A percentile compares a stretch with the other conserved stretches of the same genome.
Evolutionary conservation across 2,329 filamentous ascomycete genomes (phyloP).

Genomic region (Hypoxylon sp.): DNA sequence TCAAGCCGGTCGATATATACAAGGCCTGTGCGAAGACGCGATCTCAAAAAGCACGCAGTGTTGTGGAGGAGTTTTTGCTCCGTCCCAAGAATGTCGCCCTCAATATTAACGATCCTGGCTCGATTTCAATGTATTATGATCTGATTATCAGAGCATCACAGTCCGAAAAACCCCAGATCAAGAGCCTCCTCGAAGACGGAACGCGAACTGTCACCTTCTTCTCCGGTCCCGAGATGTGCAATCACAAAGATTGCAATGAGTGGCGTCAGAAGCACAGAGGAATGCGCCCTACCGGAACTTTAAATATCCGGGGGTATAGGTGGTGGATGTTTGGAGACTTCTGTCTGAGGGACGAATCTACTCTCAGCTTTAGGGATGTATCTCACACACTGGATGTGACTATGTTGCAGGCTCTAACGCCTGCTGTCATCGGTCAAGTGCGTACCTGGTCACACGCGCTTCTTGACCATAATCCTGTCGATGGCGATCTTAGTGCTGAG

Average conservation of each 20-base stretch:
- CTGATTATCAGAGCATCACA: background rate
- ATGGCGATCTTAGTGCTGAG: background rate
- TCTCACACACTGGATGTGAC: background rate
- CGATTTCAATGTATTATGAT: background rate
- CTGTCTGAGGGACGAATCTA: background rate
- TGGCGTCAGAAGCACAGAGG: background rate
- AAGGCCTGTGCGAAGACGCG: background rate
- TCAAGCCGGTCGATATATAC: background rate
- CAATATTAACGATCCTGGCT: slow-evolving; percentile 1
- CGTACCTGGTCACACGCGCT: slow-evolving; percentile 10
- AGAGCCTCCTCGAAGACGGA: background rate
- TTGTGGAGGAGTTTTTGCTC: background rate
- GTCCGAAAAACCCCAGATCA: background rate
- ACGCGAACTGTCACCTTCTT: slow-evolving; percentile 9
- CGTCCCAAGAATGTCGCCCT: background rate
- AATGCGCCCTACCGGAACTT: background rate
- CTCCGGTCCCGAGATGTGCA: background rate
- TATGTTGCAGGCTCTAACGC: background rate
- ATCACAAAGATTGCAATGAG: background rate
- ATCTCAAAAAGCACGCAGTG: background rate
- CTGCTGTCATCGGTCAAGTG: background rate
- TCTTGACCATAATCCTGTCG: background rate
- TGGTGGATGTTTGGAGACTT: slow-evolving; percentile 18
- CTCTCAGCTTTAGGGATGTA: background rate
- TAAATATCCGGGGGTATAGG: background rate